These are phyloP conservation scores for Mytilinidion resinicola DNA, from an alignment of 495 filamentous ascomycete genomes.

Conservation along the genomic window DNA sequence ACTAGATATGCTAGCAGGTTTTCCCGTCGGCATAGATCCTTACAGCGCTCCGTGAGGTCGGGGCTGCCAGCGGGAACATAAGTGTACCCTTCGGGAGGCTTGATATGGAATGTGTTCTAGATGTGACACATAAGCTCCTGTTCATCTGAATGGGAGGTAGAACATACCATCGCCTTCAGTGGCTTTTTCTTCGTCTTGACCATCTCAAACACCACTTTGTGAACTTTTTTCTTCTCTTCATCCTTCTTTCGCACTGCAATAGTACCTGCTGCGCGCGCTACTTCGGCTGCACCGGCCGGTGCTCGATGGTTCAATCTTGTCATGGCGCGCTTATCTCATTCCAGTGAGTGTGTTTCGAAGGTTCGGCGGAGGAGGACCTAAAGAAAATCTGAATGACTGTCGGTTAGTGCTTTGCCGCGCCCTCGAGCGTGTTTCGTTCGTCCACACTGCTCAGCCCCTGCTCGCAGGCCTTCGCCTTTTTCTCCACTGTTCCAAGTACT, in stretches of 20 bases:
- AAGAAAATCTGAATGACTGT: neutral
- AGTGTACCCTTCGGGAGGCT: constrained; percentile 66
- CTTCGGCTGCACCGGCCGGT: constrained; percentile 5
- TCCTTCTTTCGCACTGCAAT: too few species aligned
- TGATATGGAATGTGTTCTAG: constrained; percentile 29
- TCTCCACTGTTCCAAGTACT: too few species aligned
- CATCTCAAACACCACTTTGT: constrained; percentile 54
- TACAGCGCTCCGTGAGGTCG: constrained; percentile 65
- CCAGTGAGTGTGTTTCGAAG: neutral
- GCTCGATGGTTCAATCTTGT: constrained; percentile 9
- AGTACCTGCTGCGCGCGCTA: too few species aligned
- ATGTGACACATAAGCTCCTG: neutral
- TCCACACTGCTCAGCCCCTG: too few species aligned
- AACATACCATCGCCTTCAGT: constrained; percentile 37
- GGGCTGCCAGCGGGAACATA: constrained; percentile 82
- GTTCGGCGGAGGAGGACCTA: neutral
- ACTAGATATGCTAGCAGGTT: constrained; percentile 69
- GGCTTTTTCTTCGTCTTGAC: constrained; percentile 57
- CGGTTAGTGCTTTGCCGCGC: too few species aligned
- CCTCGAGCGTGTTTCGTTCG: too few species aligned
- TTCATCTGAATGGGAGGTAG: neutral
- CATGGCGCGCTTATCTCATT: neutral
- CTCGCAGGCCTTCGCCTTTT: too few species aligned
- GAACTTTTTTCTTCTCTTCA: constrained; percentile 41
- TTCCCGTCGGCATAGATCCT: constrained; percentile 66